These are phyloP conservation scores for Diaporthe sp. DNA, from an alignment of 2,329 filamentous ascomycete genomes.

Conservation along the genomic window DNA sequence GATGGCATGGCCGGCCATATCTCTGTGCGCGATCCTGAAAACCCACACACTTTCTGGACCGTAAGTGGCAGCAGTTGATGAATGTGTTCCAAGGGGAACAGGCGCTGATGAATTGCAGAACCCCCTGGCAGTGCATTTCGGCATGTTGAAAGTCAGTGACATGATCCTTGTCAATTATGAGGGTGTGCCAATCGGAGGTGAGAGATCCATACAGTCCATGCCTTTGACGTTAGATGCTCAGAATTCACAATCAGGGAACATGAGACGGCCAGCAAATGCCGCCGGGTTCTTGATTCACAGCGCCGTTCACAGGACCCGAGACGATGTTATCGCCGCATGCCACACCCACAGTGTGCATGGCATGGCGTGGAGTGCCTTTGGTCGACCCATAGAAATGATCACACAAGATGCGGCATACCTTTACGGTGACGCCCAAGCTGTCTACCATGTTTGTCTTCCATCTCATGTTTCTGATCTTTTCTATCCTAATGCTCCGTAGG, in stretches of 20 bases:
- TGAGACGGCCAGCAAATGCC: slow-evolving; percentile 46
- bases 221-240: neutral
- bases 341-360: slow-evolving; percentile 70
- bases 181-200: slow-evolving; percentile 26
- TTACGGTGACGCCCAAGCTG: slow-evolving; percentile 64
- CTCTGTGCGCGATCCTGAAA: slow-evolving; percentile 54
- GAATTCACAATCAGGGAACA: neutral
- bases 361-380: slow-evolving; percentile 70
- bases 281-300: slow-evolving; percentile 72
- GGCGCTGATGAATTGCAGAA: slow-evolving; percentile 50
- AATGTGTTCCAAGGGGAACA: neutral
- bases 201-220: rapidly evolving
- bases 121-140: slow-evolving; percentile 72
- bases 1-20: slow-evolving; percentile 64
- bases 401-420: slow-evolving; percentile 69
- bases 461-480: neutral
- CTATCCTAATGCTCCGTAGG: neutral
- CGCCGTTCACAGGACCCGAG: slow-evolving; percentile 67
- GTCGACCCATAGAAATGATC: slow-evolving; percentile 68
- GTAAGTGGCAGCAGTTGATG: neutral
- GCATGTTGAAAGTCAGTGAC: slow-evolving; percentile 66
- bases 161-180: slow-evolving; percentile 31
- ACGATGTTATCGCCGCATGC: slow-evolving; percentile 69
- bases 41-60: slow-evolving; percentile 55
- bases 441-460: slow-evolving; percentile 60